phyloP scores from a whole-genome alignment of 805 yeast species.

The Cyberlindnera mrakii region DNA sequence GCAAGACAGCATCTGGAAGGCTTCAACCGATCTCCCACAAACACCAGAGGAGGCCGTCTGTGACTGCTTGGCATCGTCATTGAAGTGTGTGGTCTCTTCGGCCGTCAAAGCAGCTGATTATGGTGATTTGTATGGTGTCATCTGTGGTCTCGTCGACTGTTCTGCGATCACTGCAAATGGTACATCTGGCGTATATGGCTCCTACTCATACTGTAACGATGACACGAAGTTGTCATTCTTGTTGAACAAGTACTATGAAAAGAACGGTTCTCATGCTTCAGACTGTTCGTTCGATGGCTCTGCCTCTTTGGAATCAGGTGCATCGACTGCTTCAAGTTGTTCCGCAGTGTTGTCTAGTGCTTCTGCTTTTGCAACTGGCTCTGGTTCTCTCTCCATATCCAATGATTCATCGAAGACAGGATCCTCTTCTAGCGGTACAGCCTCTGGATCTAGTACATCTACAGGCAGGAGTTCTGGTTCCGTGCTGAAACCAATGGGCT shows the following conservation, averaged over 20 bases:
- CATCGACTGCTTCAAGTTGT: constrained; percentile 34
- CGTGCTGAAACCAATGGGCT: constrained; percentile 10
- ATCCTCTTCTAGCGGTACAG: constrained; percentile 8
- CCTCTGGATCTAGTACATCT: constrained; percentile 22
- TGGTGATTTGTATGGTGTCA: constrained; percentile 47
- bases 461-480: constrained; percentile 17
- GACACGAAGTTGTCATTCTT: constrained; percentile 64
- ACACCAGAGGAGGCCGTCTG: constrained; percentile 66
- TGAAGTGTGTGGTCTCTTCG: constrained; percentile 52
- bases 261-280: constrained; percentile 35
- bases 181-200: constrained; percentile 61
- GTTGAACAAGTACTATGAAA: constrained; percentile 59
- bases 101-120: constrained; percentile 50
- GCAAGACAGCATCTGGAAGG: constrained; percentile 54
- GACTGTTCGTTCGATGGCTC: constrained; percentile 73
- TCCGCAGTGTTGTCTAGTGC: constrained; percentile 31
- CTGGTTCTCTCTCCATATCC: constrained; percentile 29
- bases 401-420: constrained; percentile 17
- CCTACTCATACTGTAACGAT: constrained; percentile 65
- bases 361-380: constrained; percentile 18
- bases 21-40: constrained; percentile 66
- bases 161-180: constrained; percentile 57
- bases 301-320: constrained; percentile 42
- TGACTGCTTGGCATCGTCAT: constrained; percentile 49
- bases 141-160: constrained; percentile 60